phyloP scores from a whole-genome alignment of 495 filamentous ascomycete genomes.

The Penicillium goetzii region DNA sequence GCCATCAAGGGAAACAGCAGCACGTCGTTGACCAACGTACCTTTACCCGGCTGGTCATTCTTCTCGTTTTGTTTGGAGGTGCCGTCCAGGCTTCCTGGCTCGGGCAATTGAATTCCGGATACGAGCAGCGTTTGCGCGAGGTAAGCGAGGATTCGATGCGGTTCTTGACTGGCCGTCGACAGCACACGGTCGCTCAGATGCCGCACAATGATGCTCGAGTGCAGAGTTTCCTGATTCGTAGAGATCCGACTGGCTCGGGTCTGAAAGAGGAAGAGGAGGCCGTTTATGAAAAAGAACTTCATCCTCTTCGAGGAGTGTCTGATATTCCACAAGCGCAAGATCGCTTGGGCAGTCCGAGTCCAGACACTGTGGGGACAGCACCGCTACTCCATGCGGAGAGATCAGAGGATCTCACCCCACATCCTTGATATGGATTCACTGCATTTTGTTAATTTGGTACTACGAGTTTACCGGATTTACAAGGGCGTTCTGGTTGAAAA shows the following conservation, averaged over 20 bases:
- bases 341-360: conserved; percentile 3
- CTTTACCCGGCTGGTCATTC: conserved; percentile 70
- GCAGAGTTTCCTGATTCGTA: conserved; percentile 69
- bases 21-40: conserved; percentile 70
- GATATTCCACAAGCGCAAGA: background rate
- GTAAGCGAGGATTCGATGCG: conserved; percentile 64
- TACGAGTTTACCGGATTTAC: conserved; percentile 7
- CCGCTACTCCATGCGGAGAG: background rate
- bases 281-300: conserved; percentile 42
- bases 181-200: conserved; percentile 48
- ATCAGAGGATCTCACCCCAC: background rate
- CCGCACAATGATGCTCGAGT: conserved; percentile 64
- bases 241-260: conserved; percentile 58
- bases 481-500: background rate
- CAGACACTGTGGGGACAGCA: conserved; percentile 9
- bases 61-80: conserved; percentile 67
- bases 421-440: background rate
- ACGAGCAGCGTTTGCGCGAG: conserved; percentile 65
- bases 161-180: conserved; percentile 61
- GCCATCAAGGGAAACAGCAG: conserved; percentile 60
- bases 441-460: background rate
- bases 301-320: conserved; percentile 23
- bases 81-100: conserved; percentile 71
- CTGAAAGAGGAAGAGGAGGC: conserved; percentile 47
- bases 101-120: conserved; percentile 54